phyloP scores from a whole-genome alignment of 2,329 filamentous ascomycete species.

The Atkinsonella texensis region DNA sequence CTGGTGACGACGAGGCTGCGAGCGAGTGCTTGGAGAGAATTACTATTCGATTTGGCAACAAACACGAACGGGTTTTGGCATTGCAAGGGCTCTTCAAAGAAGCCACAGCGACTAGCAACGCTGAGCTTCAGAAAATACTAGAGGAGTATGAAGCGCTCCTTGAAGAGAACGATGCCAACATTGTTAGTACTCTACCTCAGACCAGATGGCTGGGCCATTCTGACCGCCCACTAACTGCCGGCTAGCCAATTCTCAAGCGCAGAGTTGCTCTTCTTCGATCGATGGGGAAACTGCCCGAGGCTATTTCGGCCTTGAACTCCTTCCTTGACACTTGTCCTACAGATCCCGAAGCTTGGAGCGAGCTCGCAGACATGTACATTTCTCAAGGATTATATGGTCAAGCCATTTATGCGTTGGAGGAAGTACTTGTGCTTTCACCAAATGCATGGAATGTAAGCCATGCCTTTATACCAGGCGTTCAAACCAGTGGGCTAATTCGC shows the following conservation, averaged over 20 bases:
- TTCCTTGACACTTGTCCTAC: slow-evolving; percentile 77
- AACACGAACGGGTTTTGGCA: slow-evolving; percentile 79
- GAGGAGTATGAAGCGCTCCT: slow-evolving; percentile 69
- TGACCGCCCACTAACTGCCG: slow-evolving; percentile 11
- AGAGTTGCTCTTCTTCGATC: slow-evolving; percentile 68
- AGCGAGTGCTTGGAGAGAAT: slow-evolving; percentile 64
- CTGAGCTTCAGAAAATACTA: slow-evolving; percentile 56
- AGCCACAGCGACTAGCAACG: slow-evolving; percentile 56
- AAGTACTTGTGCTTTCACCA: slow-evolving; percentile 73
- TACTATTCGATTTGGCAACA: slow-evolving; percentile 64
- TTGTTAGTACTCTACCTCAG: slow-evolving; percentile 40
- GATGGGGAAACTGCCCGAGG: slow-evolving; percentile 57
- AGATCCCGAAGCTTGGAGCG: slow-evolving; percentile 87
- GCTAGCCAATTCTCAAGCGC: slow-evolving; percentile 74
- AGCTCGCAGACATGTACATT: slow-evolving; percentile 79
- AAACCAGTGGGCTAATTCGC: background rate
- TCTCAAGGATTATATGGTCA: slow-evolving; percentile 68
- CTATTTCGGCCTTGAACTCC: slow-evolving; percentile 59
- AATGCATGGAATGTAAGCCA: slow-evolving; percentile 85
- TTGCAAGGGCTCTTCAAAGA: slow-evolving; percentile 76
- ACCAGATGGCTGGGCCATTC: background rate
- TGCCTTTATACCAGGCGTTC: background rate
- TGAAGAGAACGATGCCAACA: slow-evolving; percentile 61
- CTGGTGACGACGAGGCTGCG: slow-evolving; percentile 70
- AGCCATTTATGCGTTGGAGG: slow-evolving; percentile 79